phyloP scores from a whole-genome alignment of 2,329 filamentous ascomycete species.

The Chrysoporthe puriensis region DNA sequence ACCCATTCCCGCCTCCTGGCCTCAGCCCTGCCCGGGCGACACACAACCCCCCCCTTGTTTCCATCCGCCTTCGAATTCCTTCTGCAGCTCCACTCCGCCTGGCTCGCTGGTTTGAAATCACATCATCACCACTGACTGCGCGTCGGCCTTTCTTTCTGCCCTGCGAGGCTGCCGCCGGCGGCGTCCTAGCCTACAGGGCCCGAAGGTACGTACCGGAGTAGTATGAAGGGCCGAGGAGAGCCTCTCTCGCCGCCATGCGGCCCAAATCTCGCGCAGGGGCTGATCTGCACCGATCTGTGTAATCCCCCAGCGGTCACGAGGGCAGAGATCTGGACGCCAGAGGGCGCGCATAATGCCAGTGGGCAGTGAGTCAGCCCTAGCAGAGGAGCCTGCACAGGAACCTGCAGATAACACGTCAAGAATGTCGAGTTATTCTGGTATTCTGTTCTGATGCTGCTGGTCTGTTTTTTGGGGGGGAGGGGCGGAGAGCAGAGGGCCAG shows the following conservation, averaged over 20 bases:
- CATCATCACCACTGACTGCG: not conserved
- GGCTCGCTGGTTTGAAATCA: not conserved
- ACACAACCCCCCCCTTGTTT: constrained; percentile 12
- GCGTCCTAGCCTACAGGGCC: too few relatives aligned
- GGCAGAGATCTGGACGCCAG: too few relatives aligned
- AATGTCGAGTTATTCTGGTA: too few relatives aligned
- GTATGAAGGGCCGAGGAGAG: too few relatives aligned
- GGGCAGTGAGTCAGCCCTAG: too few relatives aligned
- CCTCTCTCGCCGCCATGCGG: too few relatives aligned
- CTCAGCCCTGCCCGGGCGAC: constrained; percentile 9
- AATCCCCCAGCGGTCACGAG: not conserved
- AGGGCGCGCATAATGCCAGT: too few relatives aligned
- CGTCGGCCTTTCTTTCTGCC: not conserved
- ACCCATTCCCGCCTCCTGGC: not conserved
- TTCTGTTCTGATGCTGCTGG: too few relatives aligned
- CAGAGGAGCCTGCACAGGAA: not conserved
- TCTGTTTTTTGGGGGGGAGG: too few relatives aligned
- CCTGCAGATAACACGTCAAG: too few relatives aligned
- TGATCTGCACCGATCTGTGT: not conserved
- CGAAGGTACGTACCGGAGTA: too few relatives aligned
- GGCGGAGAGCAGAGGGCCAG: not conserved
- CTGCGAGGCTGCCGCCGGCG: not conserved
- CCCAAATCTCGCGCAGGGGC: too few relatives aligned
- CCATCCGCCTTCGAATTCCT: constrained; percentile 14
- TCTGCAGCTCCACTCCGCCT: constrained; percentile 12